A percentile compares a stretch with the other conserved stretches of the same genome.
phyloP scores from a whole-genome alignment of 768 basidiomycete species.

The Myochromella boudieri region DNA sequence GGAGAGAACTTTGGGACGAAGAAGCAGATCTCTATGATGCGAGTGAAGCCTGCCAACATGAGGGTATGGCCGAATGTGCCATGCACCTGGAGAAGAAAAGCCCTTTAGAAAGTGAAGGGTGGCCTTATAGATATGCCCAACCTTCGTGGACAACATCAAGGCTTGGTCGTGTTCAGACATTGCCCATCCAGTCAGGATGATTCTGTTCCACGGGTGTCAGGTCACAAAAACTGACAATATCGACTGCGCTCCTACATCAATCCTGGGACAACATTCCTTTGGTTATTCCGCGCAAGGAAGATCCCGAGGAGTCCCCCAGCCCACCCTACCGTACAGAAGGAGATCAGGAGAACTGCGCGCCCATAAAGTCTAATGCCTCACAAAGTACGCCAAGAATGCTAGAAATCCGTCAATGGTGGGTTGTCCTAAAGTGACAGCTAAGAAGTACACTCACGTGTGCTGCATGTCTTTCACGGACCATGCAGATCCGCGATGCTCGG shows the following conservation, averaged over 20 bases:
- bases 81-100: constrained; percentile 57
- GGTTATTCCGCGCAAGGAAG: constrained; percentile 75
- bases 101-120: not conserved
- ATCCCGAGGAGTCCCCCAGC: constrained; percentile 89
- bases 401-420: constrained; percentile 7
- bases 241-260: constrained; percentile 58
- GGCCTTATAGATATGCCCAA: constrained; percentile 24
- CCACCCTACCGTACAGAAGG: constrained; percentile 64
- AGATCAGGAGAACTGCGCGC: constrained; percentile 5
- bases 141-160: constrained; percentile 81
- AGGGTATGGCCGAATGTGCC: constrained; percentile 82
- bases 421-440: not conserved
- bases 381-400: constrained; percentile 77
- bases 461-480: constrained; percentile 97
- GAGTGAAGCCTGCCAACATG: constrained; percentile 77
- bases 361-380: constrained; percentile 32
- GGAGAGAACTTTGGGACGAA: constrained; percentile 40
- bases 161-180: constrained; percentile 91
- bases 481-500: constrained; percentile 75
- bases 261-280: constrained; percentile 81
- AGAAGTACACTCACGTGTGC: constrained; percentile 64
- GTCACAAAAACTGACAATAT: not conserved
- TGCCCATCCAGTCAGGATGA: constrained; percentile 91
- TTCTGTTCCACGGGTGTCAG: constrained; percentile 37
- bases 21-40: constrained; percentile 86